phyloP scores from a whole-genome alignment of 1,284 basidiomycete species.

The Trichosporon faecale region DNA sequence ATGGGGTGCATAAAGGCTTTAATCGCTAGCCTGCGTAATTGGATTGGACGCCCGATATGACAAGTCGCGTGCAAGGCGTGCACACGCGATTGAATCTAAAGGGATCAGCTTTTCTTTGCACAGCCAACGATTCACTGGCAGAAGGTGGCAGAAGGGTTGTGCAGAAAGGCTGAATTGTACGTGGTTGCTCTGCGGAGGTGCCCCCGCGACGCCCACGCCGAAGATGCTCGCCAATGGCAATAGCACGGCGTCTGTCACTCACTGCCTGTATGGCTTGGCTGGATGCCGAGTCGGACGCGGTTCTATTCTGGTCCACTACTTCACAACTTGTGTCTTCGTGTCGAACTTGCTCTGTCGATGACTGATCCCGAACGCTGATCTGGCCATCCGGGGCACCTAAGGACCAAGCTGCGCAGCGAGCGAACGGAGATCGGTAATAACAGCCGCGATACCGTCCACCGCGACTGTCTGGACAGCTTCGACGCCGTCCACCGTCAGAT shows the following conservation, averaged over 20 bases:
- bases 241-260: neutral
- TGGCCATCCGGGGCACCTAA: neutral
- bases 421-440: neutral
- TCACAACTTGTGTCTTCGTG: neutral
- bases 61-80: neutral
- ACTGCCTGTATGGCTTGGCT: too few relatives aligned
- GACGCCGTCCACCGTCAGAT: neutral
- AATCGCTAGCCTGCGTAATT: neutral
- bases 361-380: neutral
- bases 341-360: neutral
- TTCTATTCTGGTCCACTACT: neutral
- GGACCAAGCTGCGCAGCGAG: neutral
- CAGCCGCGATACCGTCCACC: neutral
- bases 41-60: neutral
- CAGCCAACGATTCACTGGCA: neutral
- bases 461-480: neutral
- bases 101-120: neutral
- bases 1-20: neutral
- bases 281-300: neutral
- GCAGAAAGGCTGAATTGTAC: neutral
- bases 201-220: too few relatives aligned
- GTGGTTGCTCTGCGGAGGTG: neutral
- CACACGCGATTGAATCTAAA: neutral
- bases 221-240: too few relatives aligned
- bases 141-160: neutral